Conservation (phyloP, 345 rosid genomes). For the Eutrema japonicum region DNA sequence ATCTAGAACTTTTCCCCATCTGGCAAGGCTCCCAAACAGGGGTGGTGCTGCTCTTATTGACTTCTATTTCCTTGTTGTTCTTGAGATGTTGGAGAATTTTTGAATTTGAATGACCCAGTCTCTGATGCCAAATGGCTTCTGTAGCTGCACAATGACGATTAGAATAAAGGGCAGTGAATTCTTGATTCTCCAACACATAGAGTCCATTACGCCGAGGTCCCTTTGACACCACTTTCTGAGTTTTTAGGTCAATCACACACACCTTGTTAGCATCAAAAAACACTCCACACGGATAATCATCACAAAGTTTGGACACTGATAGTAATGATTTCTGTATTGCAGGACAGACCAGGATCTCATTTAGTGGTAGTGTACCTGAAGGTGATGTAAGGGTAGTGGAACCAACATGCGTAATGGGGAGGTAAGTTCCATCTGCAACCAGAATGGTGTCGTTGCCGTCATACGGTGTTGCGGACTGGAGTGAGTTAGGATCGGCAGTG, state of each 20-base stretch:
- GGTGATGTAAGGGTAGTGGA: not conserved
- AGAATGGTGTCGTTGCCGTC: not conserved
- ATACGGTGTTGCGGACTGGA: not conserved
- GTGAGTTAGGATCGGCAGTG: not conserved
- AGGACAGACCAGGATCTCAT: not conserved
- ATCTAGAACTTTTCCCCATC: no score
- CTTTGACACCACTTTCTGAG: no score
- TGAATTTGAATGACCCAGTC: not conserved
- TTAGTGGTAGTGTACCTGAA: not conserved
- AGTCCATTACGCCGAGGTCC: no score
- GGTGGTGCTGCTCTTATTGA: not conserved
- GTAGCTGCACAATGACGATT: not conserved
- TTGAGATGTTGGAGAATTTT: not conserved
- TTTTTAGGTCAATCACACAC: no score
- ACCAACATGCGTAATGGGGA: not conserved
- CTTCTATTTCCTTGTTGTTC: not conserved
- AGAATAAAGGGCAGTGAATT: not conserved
- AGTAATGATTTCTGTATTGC: not conserved
- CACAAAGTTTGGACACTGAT: not conserved
- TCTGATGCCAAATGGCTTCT: not conserved
- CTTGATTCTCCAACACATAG: no score
- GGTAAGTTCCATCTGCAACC: not conserved
- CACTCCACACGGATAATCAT: not conserved
- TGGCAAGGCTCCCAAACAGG: no score
- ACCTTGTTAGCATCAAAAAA: no score